Base-by-base conservation (phyloP, 164 flowering plant species). In the Annona cherimola region DNA sequence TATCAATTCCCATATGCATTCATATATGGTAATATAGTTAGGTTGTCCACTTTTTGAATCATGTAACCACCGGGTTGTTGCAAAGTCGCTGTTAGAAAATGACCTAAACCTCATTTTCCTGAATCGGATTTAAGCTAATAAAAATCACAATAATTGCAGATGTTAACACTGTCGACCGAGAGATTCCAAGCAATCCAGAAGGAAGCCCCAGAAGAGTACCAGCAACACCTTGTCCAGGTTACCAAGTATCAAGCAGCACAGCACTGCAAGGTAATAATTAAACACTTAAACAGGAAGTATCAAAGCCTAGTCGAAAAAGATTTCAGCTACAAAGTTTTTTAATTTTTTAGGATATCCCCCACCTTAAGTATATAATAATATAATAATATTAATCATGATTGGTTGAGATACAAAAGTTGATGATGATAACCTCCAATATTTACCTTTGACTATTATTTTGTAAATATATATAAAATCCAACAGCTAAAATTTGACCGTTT, bases 191-290 rank as follows among this genome's bases (percentile, higher is more conserved):
- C 80, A 16, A 90, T 95, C 63, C 93, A 91, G 66, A 86, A 79
- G 81, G 99, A 95, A 83, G 96, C 97, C 3, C 90, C 93, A 0
- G 45, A 8, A 2, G 93, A 90, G 0, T 85, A 54, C 72, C 99
- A 89, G 66, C 76, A 76, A 45, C 86, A 81, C 73, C 80, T 95
- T 0, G 93, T 95, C 35, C 99, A 90, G 79, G 98, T 90, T 42
- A 91, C 94, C 1, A 91, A 95, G 78, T 90, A 87, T 79, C 87
- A 88, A 69, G 98, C 90, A 6, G 99, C 91, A 5, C 84, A 84
- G 66, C 78, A 85, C 65, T 95, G 98, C 70, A 91, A 88, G 92
- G 99, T 89, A 45, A 14, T 64, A 42, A 64, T 35, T 19, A 64
- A 64, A 18, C 44, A 64, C 14, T 26, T 26, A 26, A 26, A 26